Evolutionary conservation across 768 basidiomycete genomes (phyloP), one percentile per base, ranked within the genome.

Genomic region (Cystobasidium onofrii): DNA sequence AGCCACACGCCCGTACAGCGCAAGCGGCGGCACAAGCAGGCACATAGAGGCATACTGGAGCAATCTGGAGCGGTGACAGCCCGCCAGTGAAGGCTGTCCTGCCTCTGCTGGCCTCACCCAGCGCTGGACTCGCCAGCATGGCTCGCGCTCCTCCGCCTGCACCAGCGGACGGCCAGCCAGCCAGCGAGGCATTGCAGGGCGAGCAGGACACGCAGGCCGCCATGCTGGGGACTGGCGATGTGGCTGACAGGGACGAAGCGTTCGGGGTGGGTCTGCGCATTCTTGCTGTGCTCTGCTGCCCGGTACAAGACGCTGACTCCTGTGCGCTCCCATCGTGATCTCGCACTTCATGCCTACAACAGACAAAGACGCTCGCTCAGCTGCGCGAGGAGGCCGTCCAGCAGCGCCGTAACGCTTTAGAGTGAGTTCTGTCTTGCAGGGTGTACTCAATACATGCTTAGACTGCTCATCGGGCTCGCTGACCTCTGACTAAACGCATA

Each of bases 301-400:
- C n/a, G 33, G 12, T 15, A 12, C 25, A 6, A 4, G 52, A 20
- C 25, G 25, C 50, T 52, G 65, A 23, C 44, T 54, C 10, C n/a
- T 67, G 10, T 67, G 25, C 3, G n/a, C n/a, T 55, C 25, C 31
- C 50, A n/a, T 27, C 6, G 39, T 13, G 63, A 41, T 29, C 44
- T 67, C 29, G 46, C 44, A 3, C 23, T 46, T 34, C 10, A 39
- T 43, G 9, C 15, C n/a, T n/a, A n/a, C n/a, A n/a, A 27, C 31
- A 67, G 69, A 71, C 69, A 23, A 71, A 71, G 41, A 71, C 69
- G 29, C 69, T 71, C 27, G 50, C 69, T 34, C 36, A 71, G 25
- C 55, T 71, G 52, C 33, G 69, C 33, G 29, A 71, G 54, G 69
- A 71, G 50, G 69, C 69, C 23, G 23, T 36, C 3, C 50, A 44